Evolutionary conservation across 371 early-diverging fungal species (phyloP).

Genomic region (Quaeritorhiza haematococci): DNA sequence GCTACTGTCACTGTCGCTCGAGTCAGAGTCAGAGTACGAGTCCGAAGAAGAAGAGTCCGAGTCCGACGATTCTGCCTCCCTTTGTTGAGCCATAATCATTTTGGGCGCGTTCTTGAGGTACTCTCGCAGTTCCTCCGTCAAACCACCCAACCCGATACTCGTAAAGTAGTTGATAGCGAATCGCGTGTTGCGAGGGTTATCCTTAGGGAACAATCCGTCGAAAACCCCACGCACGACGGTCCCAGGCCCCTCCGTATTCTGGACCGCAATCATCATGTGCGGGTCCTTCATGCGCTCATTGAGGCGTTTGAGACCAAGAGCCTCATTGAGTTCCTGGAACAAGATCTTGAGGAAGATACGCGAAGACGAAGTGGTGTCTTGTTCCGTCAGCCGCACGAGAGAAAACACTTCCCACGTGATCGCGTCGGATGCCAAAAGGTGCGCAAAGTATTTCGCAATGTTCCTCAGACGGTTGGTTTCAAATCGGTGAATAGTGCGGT

Average conservation of each 20-base stretch:
- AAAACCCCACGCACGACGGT: slow-evolving; percentile 45
- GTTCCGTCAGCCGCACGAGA: slow-evolving; percentile 79
- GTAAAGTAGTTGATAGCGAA: slow-evolving; percentile 98
- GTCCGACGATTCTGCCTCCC: slow-evolving; percentile 27
- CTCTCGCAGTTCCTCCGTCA: slow-evolving; percentile 91
- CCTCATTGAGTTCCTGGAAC: slow-evolving; percentile 84
- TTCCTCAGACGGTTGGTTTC: slow-evolving; percentile 93
- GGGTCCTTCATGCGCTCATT: slow-evolving; percentile 64
- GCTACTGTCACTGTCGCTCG: slow-evolving; percentile 1
- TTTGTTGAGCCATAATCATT: slow-evolving; percentile 41
- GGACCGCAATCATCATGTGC: slow-evolving; percentile 34
- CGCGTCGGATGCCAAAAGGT: slow-evolving; percentile 81
- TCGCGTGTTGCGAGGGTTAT: slow-evolving; percentile 80
- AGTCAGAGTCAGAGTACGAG: slow-evolving; percentile 10
- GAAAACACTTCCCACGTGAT: slow-evolving; percentile 81
- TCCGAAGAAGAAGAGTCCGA: slow-evolving; percentile 9
- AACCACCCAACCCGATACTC: slow-evolving; percentile 83
- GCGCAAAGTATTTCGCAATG: slow-evolving; percentile 87
- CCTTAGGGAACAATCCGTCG: slow-evolving; percentile 86
- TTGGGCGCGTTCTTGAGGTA: slow-evolving; percentile 48
- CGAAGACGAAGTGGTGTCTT: slow-evolving; percentile 89
- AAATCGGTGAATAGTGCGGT: slow-evolving; percentile 85
- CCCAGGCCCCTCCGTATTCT: slow-evolving; percentile 15
- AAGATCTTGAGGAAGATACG: slow-evolving; percentile 95
- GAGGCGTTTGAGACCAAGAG: slow-evolving; percentile 75